Evolutionary conservation across 2,329 filamentous ascomycete species (phyloP).

Genomic region (Xylaria sp.): DNA sequence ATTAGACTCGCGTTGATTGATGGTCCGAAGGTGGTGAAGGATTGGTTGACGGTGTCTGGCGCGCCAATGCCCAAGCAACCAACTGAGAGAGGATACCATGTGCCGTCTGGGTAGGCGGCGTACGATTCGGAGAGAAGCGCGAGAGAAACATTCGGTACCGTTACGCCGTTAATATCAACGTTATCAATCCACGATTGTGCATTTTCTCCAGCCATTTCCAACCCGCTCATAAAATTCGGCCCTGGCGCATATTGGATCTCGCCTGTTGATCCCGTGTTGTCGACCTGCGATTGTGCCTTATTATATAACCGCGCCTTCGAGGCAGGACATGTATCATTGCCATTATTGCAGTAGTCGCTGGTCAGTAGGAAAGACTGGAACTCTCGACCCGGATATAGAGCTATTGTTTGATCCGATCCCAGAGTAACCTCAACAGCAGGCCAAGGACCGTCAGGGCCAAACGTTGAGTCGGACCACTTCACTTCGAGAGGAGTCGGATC

Average conservation of each 20-base stretch:
- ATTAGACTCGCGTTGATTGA: conserved; percentile 49
- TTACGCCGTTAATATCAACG: conserved; percentile 40
- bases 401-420: conserved; percentile 42
- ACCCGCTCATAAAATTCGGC: conserved; percentile 45
- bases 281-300: conserved; percentile 42
- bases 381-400: conserved; percentile 48
- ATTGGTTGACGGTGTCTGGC: conserved; percentile 44
- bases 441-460: conserved; percentile 53
- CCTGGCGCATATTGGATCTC: conserved; percentile 40
- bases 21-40: conserved; percentile 41
- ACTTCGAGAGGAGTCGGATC: conserved; percentile 40
- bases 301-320: conserved; percentile 48
- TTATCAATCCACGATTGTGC: conserved; percentile 47
- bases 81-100: conserved; percentile 48
- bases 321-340: conserved; percentile 45
- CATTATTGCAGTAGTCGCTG: conserved; percentile 46
- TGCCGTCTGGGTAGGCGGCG: conserved; percentile 47
- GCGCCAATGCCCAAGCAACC: conserved; percentile 50
- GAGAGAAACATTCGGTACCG: conserved; percentile 46
- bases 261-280: conserved; percentile 43
- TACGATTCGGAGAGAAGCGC: conserved; percentile 45
- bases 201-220: conserved; percentile 41
- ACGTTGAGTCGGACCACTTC: conserved; percentile 46
- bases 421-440: conserved; percentile 46
- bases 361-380: conserved; percentile 46